phyloP scores from a whole-genome alignment of 148 eudicot genomes.

The Camellia granthamiana region DNA sequence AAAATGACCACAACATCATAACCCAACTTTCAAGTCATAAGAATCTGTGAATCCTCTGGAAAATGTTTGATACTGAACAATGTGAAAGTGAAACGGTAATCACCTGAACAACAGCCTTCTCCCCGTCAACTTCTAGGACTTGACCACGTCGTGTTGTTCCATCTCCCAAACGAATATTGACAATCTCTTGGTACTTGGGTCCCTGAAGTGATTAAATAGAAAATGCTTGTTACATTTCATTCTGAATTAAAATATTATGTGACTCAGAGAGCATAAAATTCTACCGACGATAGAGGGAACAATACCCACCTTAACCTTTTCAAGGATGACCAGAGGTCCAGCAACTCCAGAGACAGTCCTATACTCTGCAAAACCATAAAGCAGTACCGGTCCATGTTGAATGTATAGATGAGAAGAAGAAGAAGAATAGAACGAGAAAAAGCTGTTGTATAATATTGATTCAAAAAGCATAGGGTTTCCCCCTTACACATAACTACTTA shows the following conservation, averaged over 20 bases:
- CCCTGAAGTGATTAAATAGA: conserved; percentile 49
- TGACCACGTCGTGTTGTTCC: conserved; percentile 97
- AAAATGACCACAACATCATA: background rate
- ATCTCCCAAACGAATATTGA: conserved; percentile 95
- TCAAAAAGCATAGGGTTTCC: no score
- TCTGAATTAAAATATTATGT: background rate
- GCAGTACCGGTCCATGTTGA: background rate
- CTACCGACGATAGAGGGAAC: background rate
- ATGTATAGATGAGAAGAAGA: no score
- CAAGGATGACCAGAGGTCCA: conserved; percentile 82
- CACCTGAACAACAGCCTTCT: conserved; percentile 99
- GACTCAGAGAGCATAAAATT: background rate
- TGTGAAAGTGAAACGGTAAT: conserved; percentile 4
- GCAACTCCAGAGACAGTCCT: conserved; percentile 87
- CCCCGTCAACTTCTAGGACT: conserved; percentile 98
- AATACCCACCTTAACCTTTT: conserved; percentile 79
- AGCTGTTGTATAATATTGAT: no score
- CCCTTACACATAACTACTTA: no score
- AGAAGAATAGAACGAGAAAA: no score
- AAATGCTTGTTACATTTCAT: background rate
- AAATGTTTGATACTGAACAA: background rate
- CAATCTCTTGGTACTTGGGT: conserved; percentile 97
- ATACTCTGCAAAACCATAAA: conserved; percentile 42
- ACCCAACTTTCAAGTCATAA: background rate
- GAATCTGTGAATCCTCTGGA: background rate